phyloP scores from a whole-genome alignment of 352 stramenopile genomes.

The Lagenidium giganteum region DNA sequence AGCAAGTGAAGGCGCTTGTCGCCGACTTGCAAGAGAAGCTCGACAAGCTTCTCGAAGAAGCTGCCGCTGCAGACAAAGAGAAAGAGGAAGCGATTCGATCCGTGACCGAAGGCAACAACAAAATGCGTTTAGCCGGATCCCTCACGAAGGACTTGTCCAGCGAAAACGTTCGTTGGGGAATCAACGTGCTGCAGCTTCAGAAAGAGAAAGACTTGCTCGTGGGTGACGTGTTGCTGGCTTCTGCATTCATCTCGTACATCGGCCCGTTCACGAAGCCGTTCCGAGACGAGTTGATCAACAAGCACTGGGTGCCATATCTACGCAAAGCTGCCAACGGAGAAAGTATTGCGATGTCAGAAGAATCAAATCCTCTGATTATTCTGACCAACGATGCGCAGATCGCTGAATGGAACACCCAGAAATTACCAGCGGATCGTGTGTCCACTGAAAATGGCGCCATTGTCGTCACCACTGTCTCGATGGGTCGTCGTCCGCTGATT shows the following conservation, averaged over 20 bases:
- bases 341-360: conserved; percentile 89
- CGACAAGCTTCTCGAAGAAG: conserved; percentile 88
- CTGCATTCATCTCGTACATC: conserved; percentile 95
- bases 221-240: conserved; percentile 91
- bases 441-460: conserved; percentile 93
- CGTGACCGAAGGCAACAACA: conserved; percentile 89
- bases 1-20: conserved; percentile 87
- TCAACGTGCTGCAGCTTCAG: conserved; percentile 91
- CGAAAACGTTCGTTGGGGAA: conserved; percentile 94
- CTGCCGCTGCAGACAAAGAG: conserved; percentile 87
- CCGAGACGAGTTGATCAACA: conserved; percentile 91
- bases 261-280: conserved; percentile 95
- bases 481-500: conserved; percentile 88
- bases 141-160: conserved; percentile 93
- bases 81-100: conserved; percentile 92
- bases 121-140: conserved; percentile 94
- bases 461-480: conserved; percentile 87
- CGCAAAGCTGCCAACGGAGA: conserved; percentile 80
- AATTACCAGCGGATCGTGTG: conserved; percentile 90
- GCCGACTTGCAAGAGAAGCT: conserved; percentile 91
- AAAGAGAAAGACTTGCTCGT: conserved; percentile 90
- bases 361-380: conserved; percentile 87
- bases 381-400: conserved; percentile 91
- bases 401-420: conserved; percentile 92
- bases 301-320: conserved; percentile 91